Conservation (phyloP, 2,329 filamentous ascomycete genomes). For the Colletotrichum lupini region DNA sequence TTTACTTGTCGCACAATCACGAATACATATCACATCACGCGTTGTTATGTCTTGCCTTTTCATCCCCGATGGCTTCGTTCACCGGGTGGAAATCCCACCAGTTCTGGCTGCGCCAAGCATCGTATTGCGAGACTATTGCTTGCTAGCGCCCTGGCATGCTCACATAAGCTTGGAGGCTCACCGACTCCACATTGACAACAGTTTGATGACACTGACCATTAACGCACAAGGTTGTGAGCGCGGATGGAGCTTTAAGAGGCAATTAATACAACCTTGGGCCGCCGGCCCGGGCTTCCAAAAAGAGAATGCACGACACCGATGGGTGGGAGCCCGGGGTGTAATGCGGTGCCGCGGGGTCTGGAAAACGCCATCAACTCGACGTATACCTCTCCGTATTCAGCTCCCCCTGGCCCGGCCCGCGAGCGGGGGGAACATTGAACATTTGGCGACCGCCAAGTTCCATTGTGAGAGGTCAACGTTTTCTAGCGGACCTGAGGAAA, state of each 20-base stretch:
- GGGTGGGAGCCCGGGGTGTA: background rate
- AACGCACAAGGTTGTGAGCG: background rate
- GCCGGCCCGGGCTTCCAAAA: background rate
- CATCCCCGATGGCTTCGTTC: background rate
- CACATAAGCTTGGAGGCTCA: slow-evolving; percentile 20
- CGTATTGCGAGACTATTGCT: slow-evolving; percentile 19
- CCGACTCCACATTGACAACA: background rate
- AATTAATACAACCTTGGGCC: background rate
- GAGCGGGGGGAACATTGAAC: background rate
- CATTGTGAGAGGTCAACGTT: slow-evolving; percentile 3
- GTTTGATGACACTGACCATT: background rate
- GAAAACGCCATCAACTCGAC: background rate
- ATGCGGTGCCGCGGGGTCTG: background rate
- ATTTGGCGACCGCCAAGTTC: slow-evolving; percentile 17
- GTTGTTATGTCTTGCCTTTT: background rate
- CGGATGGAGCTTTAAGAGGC: background rate
- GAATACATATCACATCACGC: background rate
- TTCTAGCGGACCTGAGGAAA: slow-evolving; percentile 19
- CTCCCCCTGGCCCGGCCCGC: background rate
- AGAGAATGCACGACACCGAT: background rate
- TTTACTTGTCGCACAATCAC: background rate
- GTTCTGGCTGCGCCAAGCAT: slow-evolving; percentile 10
- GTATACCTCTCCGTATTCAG: background rate
- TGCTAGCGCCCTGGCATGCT: slow-evolving; percentile 25
- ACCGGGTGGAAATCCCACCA: background rate